A percentile compares a stretch with the other conserved stretches of the same genome.
Conservation (phyloP, 2,329 filamentous ascomycete species). For the Truncatella angustata region DNA sequence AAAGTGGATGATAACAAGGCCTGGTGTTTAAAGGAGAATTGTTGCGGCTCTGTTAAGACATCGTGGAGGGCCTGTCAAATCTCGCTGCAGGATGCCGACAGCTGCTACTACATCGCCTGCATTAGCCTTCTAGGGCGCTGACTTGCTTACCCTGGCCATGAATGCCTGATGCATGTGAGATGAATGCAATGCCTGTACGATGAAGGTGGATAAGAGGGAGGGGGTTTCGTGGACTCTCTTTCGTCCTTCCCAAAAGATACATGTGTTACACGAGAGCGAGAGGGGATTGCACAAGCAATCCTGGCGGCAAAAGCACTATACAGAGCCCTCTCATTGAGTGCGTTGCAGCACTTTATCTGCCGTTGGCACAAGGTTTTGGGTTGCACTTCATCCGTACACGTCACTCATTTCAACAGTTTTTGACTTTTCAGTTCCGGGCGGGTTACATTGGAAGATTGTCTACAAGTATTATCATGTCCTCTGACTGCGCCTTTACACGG, state of each 20-base stretch:
- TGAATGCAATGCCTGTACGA: neutral
- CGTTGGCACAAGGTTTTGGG: neutral
- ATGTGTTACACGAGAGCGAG: neutral
- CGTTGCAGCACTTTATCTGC: neutral
- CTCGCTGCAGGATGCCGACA: slow-evolving; percentile 6
- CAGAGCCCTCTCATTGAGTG: neutral
- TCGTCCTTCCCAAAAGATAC: neutral
- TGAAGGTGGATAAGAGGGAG: neutral
- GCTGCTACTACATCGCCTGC: slow-evolving; percentile 6
- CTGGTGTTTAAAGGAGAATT: neutral
- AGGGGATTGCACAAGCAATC: neutral
- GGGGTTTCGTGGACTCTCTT: neutral
- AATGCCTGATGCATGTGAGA: neutral
- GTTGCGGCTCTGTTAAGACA: slow-evolving; percentile 5
- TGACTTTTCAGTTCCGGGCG: too few relatives aligned
- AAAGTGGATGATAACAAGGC: neutral
- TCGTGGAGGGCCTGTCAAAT: slow-evolving; percentile 6
- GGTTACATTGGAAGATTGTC: too few relatives aligned
- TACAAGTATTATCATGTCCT: too few relatives aligned
- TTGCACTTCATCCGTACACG: neutral
- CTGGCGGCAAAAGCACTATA: neutral
- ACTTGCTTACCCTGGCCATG: neutral
- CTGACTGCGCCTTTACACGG: too few relatives aligned
- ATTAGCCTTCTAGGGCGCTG: neutral
- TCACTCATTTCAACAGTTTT: neutral